A percentile compares a stretch with the other conserved stretches of the same genome.
Conservation (phyloP, 176 grass and related monocot genomes). For the Bothriochloa decipiens region DNA sequence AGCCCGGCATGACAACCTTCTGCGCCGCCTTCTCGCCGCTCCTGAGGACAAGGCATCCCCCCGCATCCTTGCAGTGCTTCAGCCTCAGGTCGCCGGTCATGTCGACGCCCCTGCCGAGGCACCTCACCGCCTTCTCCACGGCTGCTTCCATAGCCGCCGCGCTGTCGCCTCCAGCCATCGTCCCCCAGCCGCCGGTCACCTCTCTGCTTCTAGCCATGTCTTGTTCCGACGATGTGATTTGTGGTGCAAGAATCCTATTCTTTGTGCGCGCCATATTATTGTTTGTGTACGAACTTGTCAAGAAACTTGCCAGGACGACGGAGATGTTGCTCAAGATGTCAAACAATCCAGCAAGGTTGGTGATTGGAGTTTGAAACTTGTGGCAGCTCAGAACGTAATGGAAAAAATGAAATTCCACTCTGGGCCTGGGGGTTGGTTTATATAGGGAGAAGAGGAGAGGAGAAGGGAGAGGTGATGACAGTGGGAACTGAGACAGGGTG, state of each 20-base stretch:
- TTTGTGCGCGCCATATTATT: neutral
- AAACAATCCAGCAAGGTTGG: neutral
- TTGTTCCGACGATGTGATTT: neutral
- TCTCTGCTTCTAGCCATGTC: conserved; percentile 29
- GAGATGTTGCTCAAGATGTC: neutral
- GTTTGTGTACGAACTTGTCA: neutral
- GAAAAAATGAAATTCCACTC: neutral
- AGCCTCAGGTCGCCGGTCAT: conserved; percentile 68
- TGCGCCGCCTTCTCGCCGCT: conserved; percentile 46
- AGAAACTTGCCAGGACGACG: neutral
- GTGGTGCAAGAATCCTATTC: neutral
- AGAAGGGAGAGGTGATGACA: neutral
- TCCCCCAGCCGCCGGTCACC: neutral
- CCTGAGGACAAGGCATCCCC: conserved; percentile 50
- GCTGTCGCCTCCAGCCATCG: conserved; percentile 30
- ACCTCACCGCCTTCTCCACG: conserved; percentile 59
- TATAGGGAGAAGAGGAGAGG: neutral
- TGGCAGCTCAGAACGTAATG: neutral
- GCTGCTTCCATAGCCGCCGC: neutral
- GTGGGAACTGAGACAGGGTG: conserved; percentile 29
- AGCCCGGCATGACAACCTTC: conserved; percentile 56
- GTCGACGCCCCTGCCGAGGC: conserved; percentile 79
- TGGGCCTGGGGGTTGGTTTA: neutral
- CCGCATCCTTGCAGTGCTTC: conserved; percentile 72
- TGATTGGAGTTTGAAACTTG: conserved; percentile 12